Evolutionary conservation across 129 eudicot genomes (phyloP).

Genomic region (Chrysanthemum seticuspe): DNA sequence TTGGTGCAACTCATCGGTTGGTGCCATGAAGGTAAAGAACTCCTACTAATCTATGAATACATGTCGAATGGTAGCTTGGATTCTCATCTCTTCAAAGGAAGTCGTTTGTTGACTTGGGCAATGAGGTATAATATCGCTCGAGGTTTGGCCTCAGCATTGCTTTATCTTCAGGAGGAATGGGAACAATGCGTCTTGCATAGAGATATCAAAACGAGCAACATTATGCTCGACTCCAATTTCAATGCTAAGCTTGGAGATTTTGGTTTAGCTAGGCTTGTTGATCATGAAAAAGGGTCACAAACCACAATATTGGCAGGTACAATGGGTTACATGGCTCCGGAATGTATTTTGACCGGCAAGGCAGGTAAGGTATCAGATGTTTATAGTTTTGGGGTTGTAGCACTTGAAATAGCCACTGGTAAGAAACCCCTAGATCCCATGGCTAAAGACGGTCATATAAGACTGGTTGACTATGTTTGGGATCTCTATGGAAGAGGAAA

Average conservation of each 20-base stretch:
- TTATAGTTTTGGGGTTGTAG: slow-evolving; percentile 54
- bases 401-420: slow-evolving; percentile 44
- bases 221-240: slow-evolving; percentile 48
- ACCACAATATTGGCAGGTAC: slow-evolving; percentile 47
- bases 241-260: slow-evolving; percentile 54
- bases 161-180: slow-evolving; percentile 51
- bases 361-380: slow-evolving; percentile 52
- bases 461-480: slow-evolving; percentile 42
- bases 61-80: slow-evolving; percentile 40
- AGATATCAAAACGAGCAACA: slow-evolving; percentile 44
- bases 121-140: slow-evolving; percentile 38
- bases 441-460: slow-evolving; percentile 20
- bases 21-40: slow-evolving; percentile 45
- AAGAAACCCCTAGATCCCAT: slow-evolving; percentile 22
- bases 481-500: slow-evolving; percentile 36
- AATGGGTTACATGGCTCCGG: slow-evolving; percentile 55
- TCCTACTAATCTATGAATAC: slow-evolving; percentile 21
- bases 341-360: slow-evolving; percentile 40
- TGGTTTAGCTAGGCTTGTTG: slow-evolving; percentile 47
- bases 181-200: slow-evolving; percentile 27
- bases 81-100: slow-evolving; percentile 40
- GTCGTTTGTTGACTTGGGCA: slow-evolving; percentile 29
- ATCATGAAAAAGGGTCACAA: slow-evolving; percentile 43
- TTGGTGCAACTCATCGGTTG: slow-evolving; percentile 51
- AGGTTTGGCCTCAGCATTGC: slow-evolving; percentile 44